phyloP scores from a whole-genome alignment of 257 asterid species.

The Lavandula angustifolia region DNA sequence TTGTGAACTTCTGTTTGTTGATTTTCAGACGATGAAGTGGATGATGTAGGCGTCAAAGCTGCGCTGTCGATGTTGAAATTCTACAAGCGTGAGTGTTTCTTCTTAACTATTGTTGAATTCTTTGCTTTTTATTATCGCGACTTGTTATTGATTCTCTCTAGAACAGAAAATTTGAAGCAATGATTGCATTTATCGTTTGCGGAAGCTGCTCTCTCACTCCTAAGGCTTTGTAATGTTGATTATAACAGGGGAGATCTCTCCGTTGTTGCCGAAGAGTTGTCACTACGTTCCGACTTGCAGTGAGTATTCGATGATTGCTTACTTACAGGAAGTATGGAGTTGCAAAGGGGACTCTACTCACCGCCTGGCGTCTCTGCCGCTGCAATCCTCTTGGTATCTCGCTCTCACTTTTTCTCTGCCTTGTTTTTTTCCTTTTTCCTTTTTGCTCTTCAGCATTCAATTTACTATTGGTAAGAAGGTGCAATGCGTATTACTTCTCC shows the following conservation, averaged over 20 bases:
- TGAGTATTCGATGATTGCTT: constrained; percentile 94
- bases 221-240: constrained; percentile 19
- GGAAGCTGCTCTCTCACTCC: background rate
- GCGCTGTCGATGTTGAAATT: constrained; percentile 73
- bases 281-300: constrained; percentile 91
- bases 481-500: background rate
- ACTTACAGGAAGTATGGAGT: constrained; percentile 93
- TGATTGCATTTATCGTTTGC: background rate
- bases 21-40: constrained; percentile 59
- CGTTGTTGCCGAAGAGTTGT: constrained; percentile 79
- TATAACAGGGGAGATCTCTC: constrained; percentile 84
- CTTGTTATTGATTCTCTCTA: constrained; percentile 10
- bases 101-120: background rate
- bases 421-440: background rate
- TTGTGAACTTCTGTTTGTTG: background rate
- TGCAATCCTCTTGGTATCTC: constrained; percentile 84
- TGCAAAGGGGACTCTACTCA: constrained; percentile 69
- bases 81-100: constrained; percentile 69
- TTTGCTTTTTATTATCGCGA: background rate
- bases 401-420: background rate
- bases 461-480: background rate
- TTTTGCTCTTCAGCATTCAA: background rate
- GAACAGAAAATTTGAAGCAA: background rate
- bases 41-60: constrained; percentile 67
- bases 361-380: constrained; percentile 90